Conservation (phyloP, 345 rosid species). For the Clausena lansium region DNA sequence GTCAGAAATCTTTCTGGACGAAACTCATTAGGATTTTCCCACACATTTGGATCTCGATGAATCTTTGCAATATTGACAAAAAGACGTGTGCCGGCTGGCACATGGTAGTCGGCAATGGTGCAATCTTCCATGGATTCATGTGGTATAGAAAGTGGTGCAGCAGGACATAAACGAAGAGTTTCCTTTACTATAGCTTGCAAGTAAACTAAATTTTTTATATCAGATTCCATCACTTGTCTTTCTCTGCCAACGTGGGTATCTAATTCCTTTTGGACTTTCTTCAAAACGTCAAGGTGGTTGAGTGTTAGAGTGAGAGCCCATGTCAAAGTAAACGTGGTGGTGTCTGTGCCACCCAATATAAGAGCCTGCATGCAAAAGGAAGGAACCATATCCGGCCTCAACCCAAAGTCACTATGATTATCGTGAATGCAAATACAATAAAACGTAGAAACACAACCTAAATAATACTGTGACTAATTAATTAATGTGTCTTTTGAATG, state of each 20-base stretch:
- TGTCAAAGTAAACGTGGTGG: slow-evolving; percentile 32
- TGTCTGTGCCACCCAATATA: slow-evolving; percentile 39
- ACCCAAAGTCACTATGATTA: background rate
- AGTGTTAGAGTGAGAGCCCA: slow-evolving; percentile 46
- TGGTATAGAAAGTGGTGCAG: slow-evolving; percentile 29
- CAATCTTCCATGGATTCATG: slow-evolving; percentile 45
- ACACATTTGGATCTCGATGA: slow-evolving; percentile 32
- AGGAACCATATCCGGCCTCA: background rate
- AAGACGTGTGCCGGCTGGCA: slow-evolving; percentile 38
- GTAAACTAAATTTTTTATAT: slow-evolving; percentile 31
- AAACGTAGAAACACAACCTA: no score
- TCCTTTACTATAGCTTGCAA: slow-evolving; percentile 47
- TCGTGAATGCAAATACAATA: background rate
- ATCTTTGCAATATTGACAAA: slow-evolving; percentile 29
- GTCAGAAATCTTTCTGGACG: slow-evolving; percentile 41
- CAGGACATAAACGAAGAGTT: slow-evolving; percentile 39
- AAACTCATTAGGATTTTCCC: slow-evolving; percentile 37
- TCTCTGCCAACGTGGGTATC: slow-evolving; percentile 37
- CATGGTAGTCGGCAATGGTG: slow-evolving; percentile 26
- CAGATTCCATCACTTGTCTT: slow-evolving; percentile 27
- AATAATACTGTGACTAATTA: no score
- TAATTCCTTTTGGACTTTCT: slow-evolving; percentile 38
- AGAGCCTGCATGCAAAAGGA: slow-evolving; percentile 23
- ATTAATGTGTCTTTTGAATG: no score
- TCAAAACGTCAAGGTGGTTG: slow-evolving; percentile 30